Evolutionary conservation across 345 rosid genomes (phyloP), one percentile per base, ranked within the genome.

Genomic region (Eucalyptus tenuipes): DNA sequence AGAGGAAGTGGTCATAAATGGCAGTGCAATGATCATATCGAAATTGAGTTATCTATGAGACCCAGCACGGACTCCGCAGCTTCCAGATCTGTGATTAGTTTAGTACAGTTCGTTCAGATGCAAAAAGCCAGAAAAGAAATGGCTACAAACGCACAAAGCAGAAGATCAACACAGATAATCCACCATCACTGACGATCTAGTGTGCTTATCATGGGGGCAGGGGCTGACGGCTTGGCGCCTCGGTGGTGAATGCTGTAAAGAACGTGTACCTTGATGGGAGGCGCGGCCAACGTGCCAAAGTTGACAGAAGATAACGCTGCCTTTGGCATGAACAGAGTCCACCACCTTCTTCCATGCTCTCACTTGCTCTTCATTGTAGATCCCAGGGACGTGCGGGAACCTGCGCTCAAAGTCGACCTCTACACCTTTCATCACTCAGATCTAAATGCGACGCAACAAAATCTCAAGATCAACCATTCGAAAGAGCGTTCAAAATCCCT

Each of bases 271-370:
- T 37, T 89, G 88, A 92, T 95, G 98, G 86, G 99, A 98, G 31
- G 99, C 99, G 14, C 99, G 98, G 86, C 99, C 99, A 50, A 96
- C 99, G 14, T 98, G 99, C 99, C 99, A 98, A 16, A 98, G 89
- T 79, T 98, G 99, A 92, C 99, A 97, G 91, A 98, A 97, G 85
- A 98, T 93, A 85, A 98, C 88, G 92, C 96, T 91, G 49, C 99
- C 99, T 89, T 94, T 94, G 61, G 95, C 94, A 86, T 98, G 99
- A 92, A 93, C 99, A 16, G 98, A 97, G 29, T 94, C 93, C 82
- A 96, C 97, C 40, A 97, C 94, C 57, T 88, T 90, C 94, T 92
- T 98, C 99, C 99, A 98, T 86, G 99, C 98, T 44, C 94, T 92
- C 48, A 95, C 96, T 89, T 97, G 99, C 88, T 97, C 99, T 25